Percentiles rank a stretch among this genome's conserved stretches.
These are phyloP conservation scores for Triangularia verruculosa DNA, from an alignment of 2,329 filamentous ascomycete species.

Conservation along the genomic window DNA sequence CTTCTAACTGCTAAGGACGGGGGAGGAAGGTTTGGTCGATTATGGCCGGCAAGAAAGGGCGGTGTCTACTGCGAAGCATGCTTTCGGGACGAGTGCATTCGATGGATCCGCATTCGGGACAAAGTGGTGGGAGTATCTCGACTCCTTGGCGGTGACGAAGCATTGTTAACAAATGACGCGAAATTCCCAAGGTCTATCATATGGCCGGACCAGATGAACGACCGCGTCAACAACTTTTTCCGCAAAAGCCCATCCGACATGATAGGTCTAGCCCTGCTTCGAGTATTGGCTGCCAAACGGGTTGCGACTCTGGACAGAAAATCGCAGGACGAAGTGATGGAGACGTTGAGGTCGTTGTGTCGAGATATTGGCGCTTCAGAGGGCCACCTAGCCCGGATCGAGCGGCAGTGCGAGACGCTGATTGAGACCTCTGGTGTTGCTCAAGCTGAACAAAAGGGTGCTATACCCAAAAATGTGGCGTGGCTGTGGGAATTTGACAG, in stretches of 20 bases:
- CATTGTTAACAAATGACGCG: neutral
- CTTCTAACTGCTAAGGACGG: neutral
- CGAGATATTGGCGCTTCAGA: neutral
- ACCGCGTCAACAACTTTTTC: neutral
- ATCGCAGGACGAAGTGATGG: neutral
- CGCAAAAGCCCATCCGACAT: neutral
- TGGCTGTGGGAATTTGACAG: neutral
- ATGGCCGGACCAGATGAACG: neutral
- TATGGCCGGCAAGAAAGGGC: neutral
- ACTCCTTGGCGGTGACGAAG: slow-evolving; percentile 10
- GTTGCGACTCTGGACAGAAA: neutral
- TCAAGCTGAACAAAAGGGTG: neutral
- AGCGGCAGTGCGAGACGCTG: neutral
- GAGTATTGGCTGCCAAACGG: neutral
- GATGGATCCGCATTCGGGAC: slow-evolving; percentile 13
- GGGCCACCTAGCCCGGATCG: neutral
- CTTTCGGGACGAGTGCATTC: slow-evolving; percentile 16
- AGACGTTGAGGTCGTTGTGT: neutral
- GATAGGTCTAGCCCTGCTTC: neutral
- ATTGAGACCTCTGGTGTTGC: neutral
- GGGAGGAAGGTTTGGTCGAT: neutral
- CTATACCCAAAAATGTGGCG: neutral
- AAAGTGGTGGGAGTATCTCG: neutral
- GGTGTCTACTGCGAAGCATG: slow-evolving; percentile 18
- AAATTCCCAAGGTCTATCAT: neutral